Conservation (phyloP, 768 basidiomycete species). For the Phaffia tasmanica region DNA sequence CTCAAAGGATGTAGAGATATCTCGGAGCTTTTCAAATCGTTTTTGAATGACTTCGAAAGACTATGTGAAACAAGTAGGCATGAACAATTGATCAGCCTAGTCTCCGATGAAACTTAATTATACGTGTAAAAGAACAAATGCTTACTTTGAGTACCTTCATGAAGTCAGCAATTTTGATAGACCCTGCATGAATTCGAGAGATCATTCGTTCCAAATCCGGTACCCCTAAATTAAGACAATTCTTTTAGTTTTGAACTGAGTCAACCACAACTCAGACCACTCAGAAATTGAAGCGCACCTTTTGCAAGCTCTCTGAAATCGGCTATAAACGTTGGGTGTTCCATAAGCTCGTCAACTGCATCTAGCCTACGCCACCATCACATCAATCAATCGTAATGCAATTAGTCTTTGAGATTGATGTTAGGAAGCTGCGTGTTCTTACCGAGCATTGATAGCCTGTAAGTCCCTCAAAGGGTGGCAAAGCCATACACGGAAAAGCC, state of each 20-base stretch:
- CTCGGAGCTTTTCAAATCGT: slow-evolving; percentile 53
- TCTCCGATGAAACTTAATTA: background rate
- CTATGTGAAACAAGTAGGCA: slow-evolving; percentile 38
- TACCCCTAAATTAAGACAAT: slow-evolving; percentile 16
- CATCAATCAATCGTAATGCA: slow-evolving; percentile 6
- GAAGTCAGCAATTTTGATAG: slow-evolving; percentile 78
- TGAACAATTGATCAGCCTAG: slow-evolving; percentile 10
- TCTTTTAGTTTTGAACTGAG: slow-evolving; percentile 38
- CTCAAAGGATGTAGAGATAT: slow-evolving; percentile 59
- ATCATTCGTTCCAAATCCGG: slow-evolving; percentile 67
- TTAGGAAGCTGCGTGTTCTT: slow-evolving; percentile 23
- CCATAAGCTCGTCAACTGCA: slow-evolving; percentile 82
- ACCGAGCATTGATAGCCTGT: slow-evolving; percentile 80
- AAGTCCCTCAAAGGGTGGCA: slow-evolving; percentile 79
- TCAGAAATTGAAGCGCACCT: slow-evolving; percentile 30
- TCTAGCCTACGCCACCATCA: slow-evolving; percentile 53
- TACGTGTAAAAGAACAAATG: slow-evolving; percentile 7
- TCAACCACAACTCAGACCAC: background rate
- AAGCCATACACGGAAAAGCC: slow-evolving; percentile 92
- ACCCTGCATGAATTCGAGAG: slow-evolving; percentile 87
- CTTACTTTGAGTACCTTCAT: slow-evolving; percentile 64
- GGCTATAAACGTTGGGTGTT: slow-evolving; percentile 61
- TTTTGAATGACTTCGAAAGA: slow-evolving; percentile 63
- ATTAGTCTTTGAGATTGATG: slow-evolving; percentile 21
- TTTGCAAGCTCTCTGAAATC: slow-evolving; percentile 66